Base-by-base conservation (phyloP, 148 eudicot genomes). In the Oxyria digyna region DNA sequence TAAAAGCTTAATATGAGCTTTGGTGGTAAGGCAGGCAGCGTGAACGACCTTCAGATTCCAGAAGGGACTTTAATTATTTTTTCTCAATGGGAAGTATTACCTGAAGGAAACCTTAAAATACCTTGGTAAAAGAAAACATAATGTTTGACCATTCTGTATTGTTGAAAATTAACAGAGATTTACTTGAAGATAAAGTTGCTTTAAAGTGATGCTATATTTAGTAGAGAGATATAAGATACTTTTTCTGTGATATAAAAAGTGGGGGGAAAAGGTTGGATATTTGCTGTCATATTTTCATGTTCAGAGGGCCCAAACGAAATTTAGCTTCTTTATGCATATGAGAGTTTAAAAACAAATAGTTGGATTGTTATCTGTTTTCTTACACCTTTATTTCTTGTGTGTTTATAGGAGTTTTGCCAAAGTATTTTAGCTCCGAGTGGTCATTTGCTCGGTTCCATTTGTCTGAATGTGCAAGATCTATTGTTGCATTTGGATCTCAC, bases 361-460 rank as follows among this genome's bases (percentile, higher is more conserved):
- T 54, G 31, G 15, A 23, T 31, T 59, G 18, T 4, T 50, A 59
- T 59, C 9, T 29, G 11, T 52, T 42, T 59, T 24, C 67, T 33
- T 55, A 37, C 38, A 67, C 67, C 66, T 27, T n/a, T n/a, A n/a
- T n/a, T n/a, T n/a, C n/a, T n/a, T n/a, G n/a, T n/a, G n/a, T n/a
- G n/a, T n/a, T n/a, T 11, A 24, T 67, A 59, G 65, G 65, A 14
- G 65, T 59, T 3, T 74, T 94, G 67, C 99, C 97, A 1, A 94
- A 88, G 74, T 94, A 94, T 80, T 94, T 94, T 67, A 82, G 97
- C 79, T 94, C 99, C 9, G 99, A 91, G 70, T 91, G 99, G 96
- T 94, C 99, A 72, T 94, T 91, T 85, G 99, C 97, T 20, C 96
- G 83, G 68, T 90, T 88, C 72, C 99, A 79, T 79, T 74, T 91